Base-by-base conservation (phyloP, 805 yeast species). In the Kluyveromyces siamensis region DNA sequence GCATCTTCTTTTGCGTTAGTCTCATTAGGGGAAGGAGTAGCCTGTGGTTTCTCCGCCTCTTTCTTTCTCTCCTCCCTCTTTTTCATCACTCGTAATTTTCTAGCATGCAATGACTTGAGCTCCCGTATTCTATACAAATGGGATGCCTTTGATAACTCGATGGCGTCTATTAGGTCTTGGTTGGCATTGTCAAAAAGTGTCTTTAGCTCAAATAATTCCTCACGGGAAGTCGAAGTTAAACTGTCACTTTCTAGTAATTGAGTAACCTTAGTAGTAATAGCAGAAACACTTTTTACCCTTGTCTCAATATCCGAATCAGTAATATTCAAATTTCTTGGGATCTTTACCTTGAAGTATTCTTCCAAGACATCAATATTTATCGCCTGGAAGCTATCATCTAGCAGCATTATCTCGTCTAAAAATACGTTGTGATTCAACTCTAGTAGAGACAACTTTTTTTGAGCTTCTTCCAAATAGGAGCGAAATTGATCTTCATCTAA, bases 311-410 rank as follows among this genome's bases (percentile, higher is more conserved):
- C 43, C 1, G 36, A 18, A 14, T 51, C 40, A 2, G 57, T 39
- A 10, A 49, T 50, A 3, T 55, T 21, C 10, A 60, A 37, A 25
- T 57, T 55, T 18, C 54, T 40, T 16, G 67, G 65, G 14, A 57
- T 41, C 47, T 71, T 72, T 42, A 79, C 59, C 51, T 75, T 72
- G 36, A 68, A 66, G 50, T 73, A 75, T 55, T 78, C 81, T 47
- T 72, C 71, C 35, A 75, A 77, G 51, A 75, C 79, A 55, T 81
- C 77, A 25, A 81, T 58, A 0, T 72, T 76, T 19, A 69, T 62
- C 2, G 67, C 69, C 3, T 72, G 71, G 56, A 70, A 80, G 39
- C 70, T 69, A 25, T 66, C 60, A 51, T 75, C 67, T 36, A 79
- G 53, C 2, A 66, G 69, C 37, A 60, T 56, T 5, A 80, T 68